These are phyloP conservation scores for Rhizophagus prolifer DNA, from an alignment of 192 early-diverging fungal genomes.

Conservation along the genomic window DNA sequence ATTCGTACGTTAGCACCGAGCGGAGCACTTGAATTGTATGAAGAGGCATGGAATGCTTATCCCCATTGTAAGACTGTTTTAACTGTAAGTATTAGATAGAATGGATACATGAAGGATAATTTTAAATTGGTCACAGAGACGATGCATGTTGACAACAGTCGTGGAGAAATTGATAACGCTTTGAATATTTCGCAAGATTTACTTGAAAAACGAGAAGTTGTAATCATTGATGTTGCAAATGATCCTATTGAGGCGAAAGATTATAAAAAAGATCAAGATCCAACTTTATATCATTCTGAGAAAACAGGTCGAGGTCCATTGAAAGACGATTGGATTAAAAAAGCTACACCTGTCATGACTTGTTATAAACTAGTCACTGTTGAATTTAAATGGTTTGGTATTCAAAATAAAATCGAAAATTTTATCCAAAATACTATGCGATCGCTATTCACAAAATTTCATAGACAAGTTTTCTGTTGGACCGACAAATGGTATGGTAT, in stretches of 20 bases:
- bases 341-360: constrained; percentile 73
- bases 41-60: constrained; percentile 84
- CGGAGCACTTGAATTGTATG: constrained; percentile 67
- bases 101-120: constrained; percentile 68
- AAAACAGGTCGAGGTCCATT: constrained; percentile 74
- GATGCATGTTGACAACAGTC: constrained; percentile 65
- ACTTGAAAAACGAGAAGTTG: constrained; percentile 63
- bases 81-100: constrained; percentile 32
- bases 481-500: constrained; percentile 79
- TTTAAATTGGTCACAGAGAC: constrained; percentile 76
- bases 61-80: constrained; percentile 51
- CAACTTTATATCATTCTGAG: constrained; percentile 57
- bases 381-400: constrained; percentile 75
- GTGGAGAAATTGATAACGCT: constrained; percentile 67
- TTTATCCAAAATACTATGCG: constrained; percentile 54
- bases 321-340: constrained; percentile 57
- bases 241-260: constrained; percentile 53
- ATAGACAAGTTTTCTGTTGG: constrained; percentile 76
- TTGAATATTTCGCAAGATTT: constrained; percentile 43
- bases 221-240: constrained; percentile 68
- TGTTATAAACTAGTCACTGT: constrained; percentile 80
- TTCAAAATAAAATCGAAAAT: constrained; percentile 65
- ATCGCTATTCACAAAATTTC: constrained; percentile 62
- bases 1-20: constrained; percentile 64
- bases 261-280: constrained; percentile 66